Base-by-base conservation (phyloP, 106 monocot species). In the Agapanthus africanus region DNA sequence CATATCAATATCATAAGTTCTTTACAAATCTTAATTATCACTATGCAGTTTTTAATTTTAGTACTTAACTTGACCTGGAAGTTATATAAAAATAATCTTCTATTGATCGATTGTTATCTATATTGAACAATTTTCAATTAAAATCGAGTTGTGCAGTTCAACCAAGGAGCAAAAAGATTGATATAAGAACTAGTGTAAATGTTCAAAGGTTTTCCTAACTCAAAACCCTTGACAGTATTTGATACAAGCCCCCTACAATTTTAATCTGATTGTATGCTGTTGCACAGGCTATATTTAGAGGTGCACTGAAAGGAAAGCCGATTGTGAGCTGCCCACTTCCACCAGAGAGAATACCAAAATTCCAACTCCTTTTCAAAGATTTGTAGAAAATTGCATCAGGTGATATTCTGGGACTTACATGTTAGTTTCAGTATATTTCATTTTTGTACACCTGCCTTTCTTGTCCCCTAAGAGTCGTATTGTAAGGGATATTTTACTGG, bases 281-380 rank as follows among this genome's bases (percentile, higher is more conserved):
- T 66, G 23, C 40, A 9, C 28, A 94, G 90, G 85, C 88, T 14
- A 87, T 97, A 84, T 97, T 50, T 73, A 77, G 88, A 77, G 91
- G 86, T 14, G 95, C 91, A 16, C 91, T 97, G 95, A 91, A 97
- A 63, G 91, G 95, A 11, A 91, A 97, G 77, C 39, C 89, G 60
- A 97, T 97, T 59, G 91, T 91, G 27, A 79, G 69, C 23, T 97
- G 95, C 37, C 95, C 95, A 0, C 72, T 97, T 42, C 88, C 91
- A 54, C 84, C 86, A 1, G 86, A 91, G 67, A 86, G 76, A 33
- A 86, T 91, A 77, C 83, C 91, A 1, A 88, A 59, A 82, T 95
- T 95, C 66, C 86, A 88, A 71, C 79, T 95, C 39, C 82, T 95
- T 67, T 85, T 75, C 75, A 85, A 81, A 46, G 81, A 81, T 59